Percentiles rank a stretch among this genome's conserved stretches.
phyloP scores from a whole-genome alignment of 306 rosid species.

The Vigna trinervia region DNA sequence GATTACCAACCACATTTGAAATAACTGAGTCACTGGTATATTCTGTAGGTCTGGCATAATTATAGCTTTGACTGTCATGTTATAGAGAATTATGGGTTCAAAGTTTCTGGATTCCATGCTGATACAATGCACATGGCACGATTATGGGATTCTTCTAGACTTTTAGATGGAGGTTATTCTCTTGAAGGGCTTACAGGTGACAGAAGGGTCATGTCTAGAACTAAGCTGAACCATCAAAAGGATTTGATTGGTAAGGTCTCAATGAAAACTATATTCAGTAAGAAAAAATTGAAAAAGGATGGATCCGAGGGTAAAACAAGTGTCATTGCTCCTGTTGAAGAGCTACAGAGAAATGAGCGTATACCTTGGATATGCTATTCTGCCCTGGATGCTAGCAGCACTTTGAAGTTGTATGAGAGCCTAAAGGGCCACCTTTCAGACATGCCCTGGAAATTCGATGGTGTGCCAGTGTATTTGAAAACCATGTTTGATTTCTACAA shows the following conservation, averaged over 20 bases:
- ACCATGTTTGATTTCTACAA: constrained; percentile 85
- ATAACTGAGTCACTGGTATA: constrained; percentile 45
- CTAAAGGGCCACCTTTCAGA: constrained; percentile 50
- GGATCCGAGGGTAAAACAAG: constrained; percentile 54
- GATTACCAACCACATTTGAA: constrained; percentile 37
- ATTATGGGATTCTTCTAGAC: constrained; percentile 95
- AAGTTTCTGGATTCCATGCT: constrained; percentile 93
- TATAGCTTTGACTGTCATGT: constrained; percentile 95
- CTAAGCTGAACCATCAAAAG: constrained; percentile 46
- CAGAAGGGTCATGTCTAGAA: constrained; percentile 72
- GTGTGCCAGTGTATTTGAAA: constrained; percentile 56
- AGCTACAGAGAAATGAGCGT: constrained; percentile 50
- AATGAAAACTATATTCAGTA: constrained; percentile 58
- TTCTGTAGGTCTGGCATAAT: constrained; percentile 93
- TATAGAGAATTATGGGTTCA: constrained; percentile 88
- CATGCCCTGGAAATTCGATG: constrained; percentile 54
- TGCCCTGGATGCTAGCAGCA: constrained; percentile 60
- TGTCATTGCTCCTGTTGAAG: constrained; percentile 46
- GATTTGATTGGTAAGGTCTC: constrained; percentile 57
- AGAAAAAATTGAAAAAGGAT: constrained; percentile 57
- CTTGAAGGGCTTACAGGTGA: constrained; percentile 90
- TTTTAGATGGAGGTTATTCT: constrained; percentile 82
- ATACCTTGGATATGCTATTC: constrained; percentile 62
- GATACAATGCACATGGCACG: constrained; percentile 99
- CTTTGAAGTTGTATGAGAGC: constrained; percentile 56